Conservation (phyloP, 306 rosid species). For the Prunus mira region DNA sequence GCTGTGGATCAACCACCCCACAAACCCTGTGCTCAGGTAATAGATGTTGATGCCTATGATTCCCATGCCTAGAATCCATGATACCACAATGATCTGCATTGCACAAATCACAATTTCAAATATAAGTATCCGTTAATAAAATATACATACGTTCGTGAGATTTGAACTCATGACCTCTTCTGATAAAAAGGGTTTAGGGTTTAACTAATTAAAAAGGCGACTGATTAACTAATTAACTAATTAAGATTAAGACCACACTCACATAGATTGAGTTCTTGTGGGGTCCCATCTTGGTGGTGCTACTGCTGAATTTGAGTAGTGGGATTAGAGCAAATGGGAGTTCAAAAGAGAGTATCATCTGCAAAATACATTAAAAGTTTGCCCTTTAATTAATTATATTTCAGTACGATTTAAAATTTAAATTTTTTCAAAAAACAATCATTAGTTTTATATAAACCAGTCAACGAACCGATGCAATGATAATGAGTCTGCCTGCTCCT, state of each 20-base stretch:
- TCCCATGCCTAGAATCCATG: conserved; percentile 71
- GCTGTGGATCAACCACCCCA: conserved; percentile 68
- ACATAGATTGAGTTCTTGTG: conserved; percentile 68
- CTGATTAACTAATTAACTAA: neutral
- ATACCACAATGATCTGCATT: conserved; percentile 54
- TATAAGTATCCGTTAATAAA: neutral
- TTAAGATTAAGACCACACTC: neutral
- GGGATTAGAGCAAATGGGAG: conserved; percentile 90
- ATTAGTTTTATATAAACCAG: too few species aligned
- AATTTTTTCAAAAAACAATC: too few species aligned
- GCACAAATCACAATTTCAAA: neutral
- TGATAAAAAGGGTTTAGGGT: too few species aligned
- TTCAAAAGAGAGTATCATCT: conserved; percentile 94
- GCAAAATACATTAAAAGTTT: conserved; percentile 14
- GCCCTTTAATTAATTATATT: neutral
- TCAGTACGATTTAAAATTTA: neutral
- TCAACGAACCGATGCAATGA: conserved; percentile 69
- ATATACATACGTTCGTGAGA: neutral
- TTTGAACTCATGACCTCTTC: too few species aligned
- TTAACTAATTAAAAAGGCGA: too few species aligned
- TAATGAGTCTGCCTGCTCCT: conserved; percentile 51
- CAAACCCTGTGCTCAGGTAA: conserved; percentile 71
- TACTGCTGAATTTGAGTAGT: conserved; percentile 84
- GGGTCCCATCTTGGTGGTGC: conserved; percentile 84
- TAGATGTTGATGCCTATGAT: conserved; percentile 75